Conservation (phyloP, 2,329 filamentous ascomycete species). For the Dactylellina cionopaga region DNA sequence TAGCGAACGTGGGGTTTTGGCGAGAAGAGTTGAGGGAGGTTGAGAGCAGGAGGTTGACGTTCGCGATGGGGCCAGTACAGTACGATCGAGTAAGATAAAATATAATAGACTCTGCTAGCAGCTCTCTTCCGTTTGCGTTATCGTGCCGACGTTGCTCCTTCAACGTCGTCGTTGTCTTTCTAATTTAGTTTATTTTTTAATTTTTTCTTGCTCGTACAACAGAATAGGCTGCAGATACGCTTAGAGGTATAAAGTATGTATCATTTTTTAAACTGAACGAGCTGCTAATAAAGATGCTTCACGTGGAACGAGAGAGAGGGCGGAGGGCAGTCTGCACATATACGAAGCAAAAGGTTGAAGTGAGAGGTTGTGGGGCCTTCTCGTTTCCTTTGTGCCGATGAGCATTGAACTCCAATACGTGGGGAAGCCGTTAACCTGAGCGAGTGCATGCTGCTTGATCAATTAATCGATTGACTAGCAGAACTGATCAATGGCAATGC, state of each 20-base stretch:
- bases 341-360: no score
- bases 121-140: slow-evolving; percentile 32
- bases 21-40: neutral
- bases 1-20: neutral
- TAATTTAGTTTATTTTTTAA: no score
- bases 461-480: neutral
- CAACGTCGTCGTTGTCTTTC: no score
- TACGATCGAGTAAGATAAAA: no score
- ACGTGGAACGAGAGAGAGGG: neutral
- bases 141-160: slow-evolving; percentile 15
- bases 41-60: neutral
- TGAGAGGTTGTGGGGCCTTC: neutral
- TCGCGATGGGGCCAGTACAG: slow-evolving; percentile 5
- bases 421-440: neutral
- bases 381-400: neutral
- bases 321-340: neutral
- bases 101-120: neutral
- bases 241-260: no score
- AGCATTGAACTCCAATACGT: neutral
- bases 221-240: no score
- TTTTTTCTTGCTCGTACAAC: no score
- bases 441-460: neutral
- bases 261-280: no score
- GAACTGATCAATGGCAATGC: no score
- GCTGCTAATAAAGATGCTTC: neutral